Evolutionary conservation across 1,139 yeast species (phyloP).

Genomic region (Lodderomyces margitis): DNA sequence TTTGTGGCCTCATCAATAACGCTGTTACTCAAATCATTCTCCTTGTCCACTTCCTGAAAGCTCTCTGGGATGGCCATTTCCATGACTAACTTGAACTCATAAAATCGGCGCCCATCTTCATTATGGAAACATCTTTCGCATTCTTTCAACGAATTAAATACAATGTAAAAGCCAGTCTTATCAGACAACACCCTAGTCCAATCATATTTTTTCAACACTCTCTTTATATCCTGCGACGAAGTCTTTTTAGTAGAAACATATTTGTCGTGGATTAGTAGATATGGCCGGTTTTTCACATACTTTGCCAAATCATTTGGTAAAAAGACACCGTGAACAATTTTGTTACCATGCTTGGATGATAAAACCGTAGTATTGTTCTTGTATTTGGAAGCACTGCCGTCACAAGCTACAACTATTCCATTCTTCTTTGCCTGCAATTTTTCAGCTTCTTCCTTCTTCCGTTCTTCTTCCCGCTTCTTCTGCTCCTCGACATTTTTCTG

Average conservation of each 20-base stretch:
- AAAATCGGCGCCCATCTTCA: slow-evolving; percentile 61
- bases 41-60: slow-evolving; percentile 13
- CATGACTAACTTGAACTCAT: slow-evolving; percentile 54
- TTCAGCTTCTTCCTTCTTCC: slow-evolving; percentile 11
- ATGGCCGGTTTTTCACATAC: slow-evolving; percentile 55
- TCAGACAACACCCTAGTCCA: slow-evolving; percentile 69
- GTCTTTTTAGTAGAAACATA: slow-evolving; percentile 52
- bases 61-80: slow-evolving; percentile 49
- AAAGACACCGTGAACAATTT: slow-evolving; percentile 32
- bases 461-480: slow-evolving; percentile 12
- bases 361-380: slow-evolving; percentile 37
- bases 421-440: slow-evolving; percentile 7
- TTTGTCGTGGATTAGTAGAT: slow-evolving; percentile 52
- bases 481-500: slow-evolving; percentile 17
- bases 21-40: slow-evolving; percentile 17
- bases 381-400: slow-evolving; percentile 10
- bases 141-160: slow-evolving; percentile 62
- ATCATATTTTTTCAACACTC: slow-evolving; percentile 51
- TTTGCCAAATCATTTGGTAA: slow-evolving; percentile 47
- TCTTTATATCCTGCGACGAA: slow-evolving; percentile 53
- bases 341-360: slow-evolving; percentile 32
- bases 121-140: slow-evolving; percentile 64
- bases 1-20: slow-evolving; percentile 58
- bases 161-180: slow-evolving; percentile 64
- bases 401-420: not conserved